Evolutionary conservation across 129 eudicot species (phyloP), one percentile per base, ranked within the genome.

Genomic region (carrot (Daucus carota)): DNA sequence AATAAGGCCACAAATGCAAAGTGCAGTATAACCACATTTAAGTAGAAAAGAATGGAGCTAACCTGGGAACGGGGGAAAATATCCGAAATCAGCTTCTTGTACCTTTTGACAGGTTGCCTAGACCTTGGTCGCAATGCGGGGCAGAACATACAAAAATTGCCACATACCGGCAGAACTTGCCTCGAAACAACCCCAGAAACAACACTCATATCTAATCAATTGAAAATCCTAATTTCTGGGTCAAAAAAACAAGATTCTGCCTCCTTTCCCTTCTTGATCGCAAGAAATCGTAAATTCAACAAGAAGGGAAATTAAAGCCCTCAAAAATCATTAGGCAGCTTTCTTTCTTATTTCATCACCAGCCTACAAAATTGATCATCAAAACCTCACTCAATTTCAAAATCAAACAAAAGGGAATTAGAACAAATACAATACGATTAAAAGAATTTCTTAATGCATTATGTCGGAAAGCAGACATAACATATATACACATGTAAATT

Each of bases 31-130:
- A 66, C 4, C 12, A 67, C 5, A 59, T 60, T 20, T 29, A 63
- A 65, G 22, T 14, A 4, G 0, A 80, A 47, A 22, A n/a, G 20
- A 20, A 31, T 26, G 8, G 41, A 43, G 57, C 97, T 83, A 48
- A 95, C 99, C 94, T 86, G 91, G 59, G 87, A 76, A 36, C 76
- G 83, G 11, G 99, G 97, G 46, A 95, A 95, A 71, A 92, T 95
- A 81, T 95, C 99, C 4, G 96, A 84, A 75, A 95, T 89, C 83
- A 95, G 83, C 84, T 91, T 89, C 90, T 95, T 95, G 89, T 95
- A 95, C 88, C 99, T 84, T 90, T 95, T 95, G 75, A 95, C 96
- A 2, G 99, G 99, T 83, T 95, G 99, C 76, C 99, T 86, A 62
- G 99, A 95, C 85, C 99, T 88, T 3, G 97, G 77, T 40, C 97